These are phyloP conservation scores for Ochetophila trinervis DNA, from an alignment of 306 rosid genomes.

Conservation along the genomic window DNA sequence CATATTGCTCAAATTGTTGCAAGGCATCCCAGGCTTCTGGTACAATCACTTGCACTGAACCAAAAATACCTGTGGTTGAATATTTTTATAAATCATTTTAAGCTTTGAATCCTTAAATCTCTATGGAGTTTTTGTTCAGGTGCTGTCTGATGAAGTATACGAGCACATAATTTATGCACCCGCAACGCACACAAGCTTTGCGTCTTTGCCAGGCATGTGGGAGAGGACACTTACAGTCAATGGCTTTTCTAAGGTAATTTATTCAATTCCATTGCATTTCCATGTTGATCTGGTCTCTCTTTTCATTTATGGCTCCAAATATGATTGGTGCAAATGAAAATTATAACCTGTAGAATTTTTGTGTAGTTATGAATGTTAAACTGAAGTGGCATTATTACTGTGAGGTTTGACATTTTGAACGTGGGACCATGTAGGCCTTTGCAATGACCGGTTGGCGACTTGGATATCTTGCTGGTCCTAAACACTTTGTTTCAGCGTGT, in stretches of 20 bases:
- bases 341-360: not conserved
- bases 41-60: constrained; percentile 29
- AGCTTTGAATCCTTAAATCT: constrained; percentile 21
- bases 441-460: constrained; percentile 99
- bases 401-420: constrained; percentile 32
- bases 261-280: not conserved
- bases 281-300: constrained; percentile 5
- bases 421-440: constrained; percentile 57
- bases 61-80: constrained; percentile 14
- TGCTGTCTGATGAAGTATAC: constrained; percentile 81
- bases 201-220: constrained; percentile 97
- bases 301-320: constrained; percentile 7
- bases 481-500: constrained; percentile 79
- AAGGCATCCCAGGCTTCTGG: constrained; percentile 97
- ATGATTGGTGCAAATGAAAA: not conserved
- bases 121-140: constrained; percentile 45
- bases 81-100: not conserved
- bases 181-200: constrained; percentile 91
- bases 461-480: constrained; percentile 95
- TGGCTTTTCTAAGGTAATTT: constrained; percentile 86
- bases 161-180: constrained; percentile 96
- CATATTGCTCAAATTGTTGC: constrained; percentile 84
- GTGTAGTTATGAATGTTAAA: not conserved
- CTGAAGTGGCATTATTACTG: constrained; percentile 1
- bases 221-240: constrained; percentile 89